Evolutionary conservation across 148 eudicot genomes (phyloP).

Genomic region (Camellia sinensis): DNA sequence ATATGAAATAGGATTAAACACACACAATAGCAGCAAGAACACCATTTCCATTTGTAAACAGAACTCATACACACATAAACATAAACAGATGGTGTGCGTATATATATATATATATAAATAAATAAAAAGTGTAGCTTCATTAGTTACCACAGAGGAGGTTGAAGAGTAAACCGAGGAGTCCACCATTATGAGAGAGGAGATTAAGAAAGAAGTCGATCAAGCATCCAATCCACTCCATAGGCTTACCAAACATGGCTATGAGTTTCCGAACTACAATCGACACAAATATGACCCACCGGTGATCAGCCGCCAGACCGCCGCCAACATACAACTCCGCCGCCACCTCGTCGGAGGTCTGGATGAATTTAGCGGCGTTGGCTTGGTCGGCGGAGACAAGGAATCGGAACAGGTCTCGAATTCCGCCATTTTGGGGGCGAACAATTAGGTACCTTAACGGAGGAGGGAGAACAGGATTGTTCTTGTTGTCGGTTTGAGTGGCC

Average conservation of each 20-base stretch:
- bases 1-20: background rate
- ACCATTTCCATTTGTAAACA: constrained; percentile 1
- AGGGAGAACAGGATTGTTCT: too few species aligned
- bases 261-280: constrained; percentile 63
- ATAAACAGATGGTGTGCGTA: background rate
- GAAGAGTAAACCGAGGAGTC: constrained; percentile 36
- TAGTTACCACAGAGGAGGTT: constrained; percentile 50
- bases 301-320: constrained; percentile 23
- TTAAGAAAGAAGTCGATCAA: constrained; percentile 65
- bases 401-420: constrained; percentile 44
- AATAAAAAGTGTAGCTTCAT: background rate
- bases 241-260: constrained; percentile 43
- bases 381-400: constrained; percentile 29
- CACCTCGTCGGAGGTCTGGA: constrained; percentile 26
- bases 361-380: constrained; percentile 41
- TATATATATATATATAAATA: background rate
- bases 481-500: too few species aligned
- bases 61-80: background rate
- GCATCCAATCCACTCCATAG: constrained; percentile 61
- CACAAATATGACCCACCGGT: constrained; percentile 70
- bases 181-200: constrained; percentile 52
- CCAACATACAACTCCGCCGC: constrained; percentile 20
- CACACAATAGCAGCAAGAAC: background rate
- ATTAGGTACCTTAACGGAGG: constrained; percentile 38
- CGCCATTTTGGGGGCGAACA: constrained; percentile 52